Percentiles rank a stretch among this genome's conserved stretches.
phyloP scores from a whole-genome alignment of 495 filamentous ascomycete species.

The Neurospora sp. region DNA sequence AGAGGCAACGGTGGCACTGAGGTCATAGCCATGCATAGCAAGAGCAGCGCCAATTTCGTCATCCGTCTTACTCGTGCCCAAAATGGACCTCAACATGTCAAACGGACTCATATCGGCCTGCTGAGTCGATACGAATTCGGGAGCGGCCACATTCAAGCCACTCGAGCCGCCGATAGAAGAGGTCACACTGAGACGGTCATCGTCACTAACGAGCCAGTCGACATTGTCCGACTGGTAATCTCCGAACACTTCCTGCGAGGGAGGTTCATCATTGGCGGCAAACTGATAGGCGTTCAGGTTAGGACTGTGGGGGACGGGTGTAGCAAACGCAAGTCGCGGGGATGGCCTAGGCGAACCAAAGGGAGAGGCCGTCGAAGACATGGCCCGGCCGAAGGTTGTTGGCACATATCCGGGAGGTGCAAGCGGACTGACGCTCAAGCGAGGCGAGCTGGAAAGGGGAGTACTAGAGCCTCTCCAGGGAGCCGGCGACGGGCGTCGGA shows the following conservation, averaged over 20 bases:
- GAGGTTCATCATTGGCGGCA: constrained; percentile 52
- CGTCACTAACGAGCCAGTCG: constrained; percentile 93
- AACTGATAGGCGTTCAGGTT: constrained; percentile 92
- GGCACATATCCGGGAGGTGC: constrained; percentile 75
- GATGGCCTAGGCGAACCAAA: constrained; percentile 93
- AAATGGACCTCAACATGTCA: constrained; percentile 92
- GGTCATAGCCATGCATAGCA: constrained; percentile 82
- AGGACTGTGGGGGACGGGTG: constrained; percentile 88
- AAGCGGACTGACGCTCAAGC: constrained; percentile 69
- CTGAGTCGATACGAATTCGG: constrained; percentile 63
- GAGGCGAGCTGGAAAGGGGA: constrained; percentile 64
- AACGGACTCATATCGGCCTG: constrained; percentile 91
- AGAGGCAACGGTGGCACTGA: constrained; percentile 76
- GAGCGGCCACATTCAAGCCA: constrained; percentile 63
- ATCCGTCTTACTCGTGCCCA: constrained; percentile 79
- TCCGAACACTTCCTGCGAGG: constrained; percentile 75
- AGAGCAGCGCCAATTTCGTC: constrained; percentile 89
- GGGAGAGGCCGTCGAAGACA: constrained; percentile 71
- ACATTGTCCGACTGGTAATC: constrained; percentile 90
- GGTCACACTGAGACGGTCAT: constrained; percentile 59
- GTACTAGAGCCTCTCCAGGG: constrained; percentile 82
- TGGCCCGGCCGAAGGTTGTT: constrained; percentile 59
- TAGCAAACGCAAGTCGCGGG: constrained; percentile 81
- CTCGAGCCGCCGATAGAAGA: constrained; percentile 53
- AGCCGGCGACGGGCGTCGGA: constrained; percentile 83